Conservation (phyloP, 257 asterid genomes). For the Cinchona pubescens region DNA sequence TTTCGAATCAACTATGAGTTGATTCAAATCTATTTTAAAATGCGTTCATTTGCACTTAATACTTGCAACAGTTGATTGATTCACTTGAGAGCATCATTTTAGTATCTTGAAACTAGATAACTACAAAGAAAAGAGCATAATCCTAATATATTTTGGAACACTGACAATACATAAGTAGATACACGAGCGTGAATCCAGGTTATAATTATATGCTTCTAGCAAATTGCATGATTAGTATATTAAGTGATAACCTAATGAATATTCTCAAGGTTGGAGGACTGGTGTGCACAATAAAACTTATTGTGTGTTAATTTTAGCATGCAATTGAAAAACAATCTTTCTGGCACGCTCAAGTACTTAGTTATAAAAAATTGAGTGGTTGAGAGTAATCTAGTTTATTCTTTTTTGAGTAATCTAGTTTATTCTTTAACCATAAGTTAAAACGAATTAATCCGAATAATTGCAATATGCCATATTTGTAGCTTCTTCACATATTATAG, state of each 20-base stretch:
- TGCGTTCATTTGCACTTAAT: not conserved
- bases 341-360: not conserved
- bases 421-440: not conserved
- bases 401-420: not conserved
- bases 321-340: not conserved
- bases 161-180: not conserved
- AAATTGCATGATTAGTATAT: not conserved
- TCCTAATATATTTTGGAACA: not conserved
- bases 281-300: not conserved
- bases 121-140: not conserved
- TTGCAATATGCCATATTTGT: not conserved
- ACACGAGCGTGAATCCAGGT: not conserved
- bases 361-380: not conserved
- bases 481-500: not conserved
- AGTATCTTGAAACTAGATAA: not conserved
- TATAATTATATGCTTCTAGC: not conserved
- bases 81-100: not conserved
- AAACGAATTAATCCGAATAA: not conserved
- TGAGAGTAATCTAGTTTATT: not conserved
- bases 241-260: not conserved
- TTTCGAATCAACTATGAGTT: not conserved
- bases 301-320: not conserved
- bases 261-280: not conserved
- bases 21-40: not conserved
- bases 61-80: not conserved